These are phyloP conservation scores for Stylonectria norvegica DNA, from an alignment of 2,329 filamentous ascomycete genomes.

Conservation along the genomic window DNA sequence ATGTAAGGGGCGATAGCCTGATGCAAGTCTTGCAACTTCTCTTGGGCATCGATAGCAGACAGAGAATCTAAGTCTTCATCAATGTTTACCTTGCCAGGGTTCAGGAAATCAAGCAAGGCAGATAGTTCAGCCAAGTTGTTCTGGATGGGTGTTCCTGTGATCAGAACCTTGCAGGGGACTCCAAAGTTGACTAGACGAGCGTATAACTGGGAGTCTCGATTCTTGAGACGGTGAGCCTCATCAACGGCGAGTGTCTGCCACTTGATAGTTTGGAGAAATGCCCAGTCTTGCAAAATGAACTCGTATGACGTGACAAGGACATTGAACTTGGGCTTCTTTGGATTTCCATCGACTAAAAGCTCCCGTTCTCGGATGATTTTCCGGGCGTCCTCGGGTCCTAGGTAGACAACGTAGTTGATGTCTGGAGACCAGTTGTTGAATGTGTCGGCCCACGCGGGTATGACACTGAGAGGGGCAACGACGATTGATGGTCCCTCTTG, in stretches of 20 bases:
- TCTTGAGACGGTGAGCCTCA: conserved; percentile 95
- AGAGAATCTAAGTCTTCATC: conserved; percentile 86
- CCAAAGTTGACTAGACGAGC: conserved; percentile 80
- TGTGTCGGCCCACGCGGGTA: conserved; percentile 97
- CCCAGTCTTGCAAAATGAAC: conserved; percentile 82
- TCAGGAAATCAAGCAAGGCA: conserved; percentile 91
- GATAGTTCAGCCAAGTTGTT: conserved; percentile 93
- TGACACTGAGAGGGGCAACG: conserved; percentile 94
- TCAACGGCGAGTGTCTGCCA: conserved; percentile 98
- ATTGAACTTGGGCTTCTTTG: conserved; percentile 90
- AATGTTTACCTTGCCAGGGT: conserved; percentile 88
- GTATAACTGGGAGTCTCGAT: conserved; percentile 91
- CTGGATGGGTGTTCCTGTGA: conserved; percentile 95
- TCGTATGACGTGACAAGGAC: conserved; percentile 98
- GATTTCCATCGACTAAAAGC: conserved; percentile 79
- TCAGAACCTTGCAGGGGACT: conserved; percentile 82
- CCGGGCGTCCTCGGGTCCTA: conserved; percentile 82
- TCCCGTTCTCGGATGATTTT: conserved; percentile 88
- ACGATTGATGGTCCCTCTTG: conserved; percentile 96
- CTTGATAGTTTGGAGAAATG: conserved; percentile 84
- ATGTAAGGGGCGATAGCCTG: conserved; percentile 89
- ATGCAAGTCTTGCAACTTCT: conserved; percentile 83
- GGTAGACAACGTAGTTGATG: conserved; percentile 95
- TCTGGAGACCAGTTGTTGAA: conserved; percentile 96
- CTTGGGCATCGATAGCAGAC: conserved; percentile 72